Evolutionary conservation across 2,329 filamentous ascomycete genomes (phyloP).

Genomic region (Fusarium bulbicola): DNA sequence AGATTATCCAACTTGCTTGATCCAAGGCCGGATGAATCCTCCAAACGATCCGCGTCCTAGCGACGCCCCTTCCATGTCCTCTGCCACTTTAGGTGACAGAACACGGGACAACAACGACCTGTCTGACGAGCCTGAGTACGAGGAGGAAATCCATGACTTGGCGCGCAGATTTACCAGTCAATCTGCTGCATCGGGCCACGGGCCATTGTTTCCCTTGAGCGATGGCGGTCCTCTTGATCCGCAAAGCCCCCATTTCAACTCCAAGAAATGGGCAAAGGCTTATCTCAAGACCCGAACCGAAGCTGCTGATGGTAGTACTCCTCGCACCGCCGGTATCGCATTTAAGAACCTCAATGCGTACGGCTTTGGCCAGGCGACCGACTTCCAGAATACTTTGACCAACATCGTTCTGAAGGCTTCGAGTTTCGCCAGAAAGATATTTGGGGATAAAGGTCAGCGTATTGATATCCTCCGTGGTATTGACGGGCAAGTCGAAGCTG

Average conservation of each 20-base stretch:
- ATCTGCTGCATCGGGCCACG: conserved; percentile 8
- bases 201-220: conserved; percentile 32
- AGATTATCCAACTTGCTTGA: rapidly evolving
- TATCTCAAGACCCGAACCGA: conserved; percentile 38
- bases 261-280: conserved; percentile 55
- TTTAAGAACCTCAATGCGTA: conserved; percentile 72
- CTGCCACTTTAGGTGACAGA: background rate
- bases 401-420: conserved; percentile 63
- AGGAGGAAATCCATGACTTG: conserved; percentile 13
- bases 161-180: conserved; percentile 22
- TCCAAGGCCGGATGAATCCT: background rate
- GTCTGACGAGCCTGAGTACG: background rate
- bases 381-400: conserved; percentile 72
- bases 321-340: conserved; percentile 68
- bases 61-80: background rate
- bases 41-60: background rate
- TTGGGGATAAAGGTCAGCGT: conserved; percentile 62
- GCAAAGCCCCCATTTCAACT: conserved; percentile 51
- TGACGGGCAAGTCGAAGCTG: conserved; percentile 71
- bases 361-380: conserved; percentile 70
- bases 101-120: background rate
- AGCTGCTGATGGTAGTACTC: conserved; percentile 55
- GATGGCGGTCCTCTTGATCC: conserved; percentile 48
- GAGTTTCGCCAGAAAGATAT: conserved; percentile 54
- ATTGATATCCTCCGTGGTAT: conserved; percentile 72